Conservation (phyloP, 1,284 basidiomycete genomes). For the Rhizoctonia solani region DNA sequence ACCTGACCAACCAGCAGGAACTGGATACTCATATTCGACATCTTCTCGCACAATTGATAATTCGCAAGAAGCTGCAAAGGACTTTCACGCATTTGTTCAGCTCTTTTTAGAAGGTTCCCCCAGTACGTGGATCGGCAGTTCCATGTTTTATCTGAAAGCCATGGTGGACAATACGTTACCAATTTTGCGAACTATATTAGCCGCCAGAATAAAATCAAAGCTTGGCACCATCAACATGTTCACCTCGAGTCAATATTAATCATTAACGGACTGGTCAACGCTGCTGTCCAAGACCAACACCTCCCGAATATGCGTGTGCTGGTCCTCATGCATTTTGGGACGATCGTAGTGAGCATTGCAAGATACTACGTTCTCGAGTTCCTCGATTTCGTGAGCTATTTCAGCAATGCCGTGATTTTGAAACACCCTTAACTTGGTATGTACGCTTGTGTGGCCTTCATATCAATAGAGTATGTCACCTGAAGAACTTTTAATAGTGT, state of each 20-base stretch:
- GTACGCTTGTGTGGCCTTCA: too few species aligned
- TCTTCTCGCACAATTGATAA: slow-evolving; percentile 47
- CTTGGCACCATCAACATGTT: background rate
- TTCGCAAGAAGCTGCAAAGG: slow-evolving; percentile 41
- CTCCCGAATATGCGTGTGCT: slow-evolving; percentile 22
- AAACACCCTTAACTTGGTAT: slow-evolving; percentile 28
- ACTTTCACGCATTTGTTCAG: slow-evolving; percentile 59
- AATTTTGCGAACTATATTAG: slow-evolving; percentile 61
- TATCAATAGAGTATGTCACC: too few species aligned
- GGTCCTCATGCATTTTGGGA: slow-evolving; percentile 33
- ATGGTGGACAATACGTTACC: slow-evolving; percentile 63
- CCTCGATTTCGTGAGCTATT: slow-evolving; percentile 10
- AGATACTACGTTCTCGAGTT: slow-evolving; percentile 21
- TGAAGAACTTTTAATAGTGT: slow-evolving; percentile 14
- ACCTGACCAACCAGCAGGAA: slow-evolving; percentile 77
- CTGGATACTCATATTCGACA: slow-evolving; percentile 66
- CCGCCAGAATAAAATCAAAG: slow-evolving; percentile 53
- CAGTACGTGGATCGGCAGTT: slow-evolving; percentile 45
- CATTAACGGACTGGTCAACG: slow-evolving; percentile 14
- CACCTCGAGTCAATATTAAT: slow-evolving; percentile 26
- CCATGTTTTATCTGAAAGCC: slow-evolving; percentile 68
- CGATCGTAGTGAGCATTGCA: slow-evolving; percentile 22
- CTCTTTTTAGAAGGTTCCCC: slow-evolving; percentile 61
- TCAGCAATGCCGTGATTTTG: slow-evolving; percentile 12
- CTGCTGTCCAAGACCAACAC: slow-evolving; percentile 2